Percentiles rank a stretch among this genome's conserved stretches.
These are phyloP conservation scores for Rhodamnia rubescens DNA, from an alignment of 345 rosid species.

Conservation along the genomic window DNA sequence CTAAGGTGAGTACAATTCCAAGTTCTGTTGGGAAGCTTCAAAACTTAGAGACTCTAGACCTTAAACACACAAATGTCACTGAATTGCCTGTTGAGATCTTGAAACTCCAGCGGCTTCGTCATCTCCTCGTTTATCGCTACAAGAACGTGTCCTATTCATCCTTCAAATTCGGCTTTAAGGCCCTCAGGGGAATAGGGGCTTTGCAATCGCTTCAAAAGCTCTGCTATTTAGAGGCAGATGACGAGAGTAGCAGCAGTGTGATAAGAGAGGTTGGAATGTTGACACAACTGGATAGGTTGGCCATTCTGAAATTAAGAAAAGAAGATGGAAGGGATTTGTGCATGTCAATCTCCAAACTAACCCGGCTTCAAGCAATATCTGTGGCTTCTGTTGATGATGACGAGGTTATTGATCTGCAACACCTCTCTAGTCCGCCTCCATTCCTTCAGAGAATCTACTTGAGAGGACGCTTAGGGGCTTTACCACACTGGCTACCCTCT, in stretches of 20 bases:
- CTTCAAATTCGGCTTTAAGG: conserved; percentile 20
- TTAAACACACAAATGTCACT: conserved; percentile 26
- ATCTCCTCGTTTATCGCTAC: conserved; percentile 26
- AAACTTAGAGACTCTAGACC: conserved; percentile 34
- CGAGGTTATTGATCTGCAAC: conserved; percentile 21
- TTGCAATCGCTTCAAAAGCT: conserved; percentile 32
- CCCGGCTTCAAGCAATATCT: conserved; percentile 18
- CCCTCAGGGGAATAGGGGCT: conserved; percentile 10
- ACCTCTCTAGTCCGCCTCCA: conserved; percentile 18
- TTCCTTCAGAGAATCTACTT: conserved; percentile 19
- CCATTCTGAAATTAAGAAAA: conserved; percentile 20
- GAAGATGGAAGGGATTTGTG: conserved; percentile 28
- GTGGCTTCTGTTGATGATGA: conserved; percentile 6
- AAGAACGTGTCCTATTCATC: conserved; percentile 11
- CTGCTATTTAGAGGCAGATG: conserved; percentile 19
- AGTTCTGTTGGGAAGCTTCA: conserved; percentile 26
- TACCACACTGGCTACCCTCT: conserved; percentile 20
- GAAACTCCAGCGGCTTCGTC: conserved; percentile 25
- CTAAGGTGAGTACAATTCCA: conserved; percentile 22
- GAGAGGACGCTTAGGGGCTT: conserved; percentile 11
- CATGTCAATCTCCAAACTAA: conserved; percentile 12
- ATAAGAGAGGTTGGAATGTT: conserved; percentile 21
- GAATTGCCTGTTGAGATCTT: conserved; percentile 23
- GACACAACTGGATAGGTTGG: conserved; percentile 24
- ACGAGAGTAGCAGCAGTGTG: not conserved